Conservation (phyloP, 2,329 filamentous ascomycete genomes). For the Ampelomyces quisqualis region DNA sequence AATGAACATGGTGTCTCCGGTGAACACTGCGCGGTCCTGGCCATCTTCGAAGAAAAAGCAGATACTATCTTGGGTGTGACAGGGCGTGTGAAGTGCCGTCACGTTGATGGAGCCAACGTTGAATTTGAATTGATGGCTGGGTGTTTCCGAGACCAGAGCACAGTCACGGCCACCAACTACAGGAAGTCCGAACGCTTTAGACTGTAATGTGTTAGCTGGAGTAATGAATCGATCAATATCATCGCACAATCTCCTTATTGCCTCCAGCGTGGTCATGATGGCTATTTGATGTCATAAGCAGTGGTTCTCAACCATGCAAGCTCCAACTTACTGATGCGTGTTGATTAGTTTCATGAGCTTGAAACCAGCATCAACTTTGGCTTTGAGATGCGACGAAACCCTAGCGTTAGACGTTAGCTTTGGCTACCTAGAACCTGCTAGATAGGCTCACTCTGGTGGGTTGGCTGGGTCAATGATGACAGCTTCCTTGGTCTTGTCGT, state of each 20-base stretch:
- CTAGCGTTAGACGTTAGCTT: constrained; percentile 40
- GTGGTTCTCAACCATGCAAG: too few relatives aligned
- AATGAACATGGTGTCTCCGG: constrained; percentile 94
- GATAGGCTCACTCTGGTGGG: constrained; percentile 67
- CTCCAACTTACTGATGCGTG: constrained; percentile 79
- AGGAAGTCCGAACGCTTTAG: constrained; percentile 63
- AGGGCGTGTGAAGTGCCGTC: constrained; percentile 89
- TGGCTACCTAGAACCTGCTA: background rate
- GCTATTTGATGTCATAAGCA: constrained; percentile 51
- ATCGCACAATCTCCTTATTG: constrained; percentile 75
- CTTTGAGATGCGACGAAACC: constrained; percentile 66
- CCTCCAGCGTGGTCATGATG: constrained; percentile 95
- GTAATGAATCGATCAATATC: too few relatives aligned
- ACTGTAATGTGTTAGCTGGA: constrained; percentile 41
- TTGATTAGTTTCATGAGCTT: constrained; percentile 90
- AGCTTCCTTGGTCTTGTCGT: constrained; percentile 53
- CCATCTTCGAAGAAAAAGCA: constrained; percentile 90
- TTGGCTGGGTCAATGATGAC: constrained; percentile 77
- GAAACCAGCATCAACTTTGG: constrained; percentile 72
- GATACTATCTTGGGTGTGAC: constrained; percentile 97
- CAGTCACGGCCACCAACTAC: constrained; percentile 90
- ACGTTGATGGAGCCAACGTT: constrained; percentile 80
- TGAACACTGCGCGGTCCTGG: constrained; percentile 78
- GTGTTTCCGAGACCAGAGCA: constrained; percentile 74
- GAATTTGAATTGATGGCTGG: constrained; percentile 73